Base-by-base conservation (phyloP, 257 asterid genomes). In the Misopates orontium region DNA sequence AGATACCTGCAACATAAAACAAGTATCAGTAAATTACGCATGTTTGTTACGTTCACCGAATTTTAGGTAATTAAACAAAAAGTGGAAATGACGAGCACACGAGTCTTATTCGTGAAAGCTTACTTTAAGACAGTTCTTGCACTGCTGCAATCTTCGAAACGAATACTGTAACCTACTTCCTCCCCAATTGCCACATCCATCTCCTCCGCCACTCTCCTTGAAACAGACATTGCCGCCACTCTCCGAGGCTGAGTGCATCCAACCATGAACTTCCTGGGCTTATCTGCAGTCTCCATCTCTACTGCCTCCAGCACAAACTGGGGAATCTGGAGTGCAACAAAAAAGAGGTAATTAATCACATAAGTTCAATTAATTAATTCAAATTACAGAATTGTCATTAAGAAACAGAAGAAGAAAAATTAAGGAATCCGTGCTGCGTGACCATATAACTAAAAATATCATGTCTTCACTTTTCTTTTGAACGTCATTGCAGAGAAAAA, bases 161-260 rank as follows among this genome's bases (percentile, higher is more conserved):
- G 98, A 68, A 94, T 88, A 57, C 96, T 90, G 60, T 94, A 90
- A 73, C 99, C 99, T 12, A 94, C 99, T 84, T 94, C 99, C 76
- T 94, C 99, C 19, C 97, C 99, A 62, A 90, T 90, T 0, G 82
- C 77, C 65, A 94, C 96, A 62, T 94, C 99, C 99, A 94, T 90
- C 84, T 94, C 99, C 64, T 94, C 99, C 2, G 99, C 99, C 6
- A 94, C 99, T 66, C 99, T 84, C 44, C 96, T 85, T 50, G 99
- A 88, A 69, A 90, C 99, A 12, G 99, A 88, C 98, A 94, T 90
- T 10, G 99, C 98, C 56, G 99, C 99, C 71, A 90, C 99, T 75
- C 99, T 81, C 36, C 96, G 85, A 49, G 99, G 99, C 76, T 88
- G 99, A 10, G 99, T 94, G 71, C 99, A 94, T n/a, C 72, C 99